Base-by-base conservation (phyloP, 805 yeast genomes). In the Kockiozyma suomiensis region DNA sequence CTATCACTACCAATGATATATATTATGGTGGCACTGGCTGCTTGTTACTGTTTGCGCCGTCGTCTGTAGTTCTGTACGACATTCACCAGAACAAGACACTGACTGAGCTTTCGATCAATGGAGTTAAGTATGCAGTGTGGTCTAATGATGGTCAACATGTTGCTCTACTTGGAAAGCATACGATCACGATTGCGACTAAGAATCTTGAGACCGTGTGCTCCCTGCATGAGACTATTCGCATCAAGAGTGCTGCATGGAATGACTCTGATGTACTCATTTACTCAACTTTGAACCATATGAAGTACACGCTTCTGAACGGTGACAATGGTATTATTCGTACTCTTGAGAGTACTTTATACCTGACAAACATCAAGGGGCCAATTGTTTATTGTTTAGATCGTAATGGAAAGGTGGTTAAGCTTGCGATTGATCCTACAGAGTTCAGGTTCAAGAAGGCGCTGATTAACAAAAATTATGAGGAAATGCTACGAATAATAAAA, bases 241-340 rank as follows among this genome's bases (percentile, higher is more conserved):
- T 94, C 70, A 94, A 94, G 79, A 86, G 96, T 77, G 97, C 97
- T 49, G 90, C 96, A 19, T 94, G 97, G 97, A 98, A 94, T 74
- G 97, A 91, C 68, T 79, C 88, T 50, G 93, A 93, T 54, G 96
- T 96, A 33, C 81, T 94, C 73, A 81, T 94, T 67, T 94, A 93
- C 76, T 87, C 97, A 21, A 94, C 99, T 6, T 81, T 94, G 74
- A 93, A 93, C 77, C 99, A 94, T 74, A 87, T 96, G 76, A 94
- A 93, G 77, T 94, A 93, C 76, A 87, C 93, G 49, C 79, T 94
- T 71, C 79, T 93, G 72, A 94, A 92, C 72, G 99, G 99, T 70
- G 99, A 96, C 73, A 84, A 79, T 69, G 99, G 99, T 70, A 91
- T 94, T 51, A 88, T 94, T 69, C 90, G 90, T 76, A 94, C 99